A percentile compares a stretch with the other conserved stretches of the same genome.
Conservation (phyloP, 495 filamentous ascomycete genomes). For the Penicillium paradoxum region DNA sequence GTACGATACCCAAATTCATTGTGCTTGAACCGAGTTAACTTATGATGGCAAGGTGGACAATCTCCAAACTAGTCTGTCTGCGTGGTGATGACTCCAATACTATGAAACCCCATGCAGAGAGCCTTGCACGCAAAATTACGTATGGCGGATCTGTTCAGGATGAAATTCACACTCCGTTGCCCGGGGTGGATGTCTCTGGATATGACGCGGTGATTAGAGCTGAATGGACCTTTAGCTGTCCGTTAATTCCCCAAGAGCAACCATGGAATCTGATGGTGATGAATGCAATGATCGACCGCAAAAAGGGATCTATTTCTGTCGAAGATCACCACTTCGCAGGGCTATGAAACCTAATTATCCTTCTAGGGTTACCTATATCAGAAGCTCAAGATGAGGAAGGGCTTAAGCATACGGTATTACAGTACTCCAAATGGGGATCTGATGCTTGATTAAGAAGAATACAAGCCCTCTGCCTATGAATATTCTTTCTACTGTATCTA, state of each 20-base stretch:
- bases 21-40: not conserved
- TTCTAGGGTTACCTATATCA: not conserved
- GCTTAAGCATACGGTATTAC: not conserved
- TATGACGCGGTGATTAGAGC: not conserved
- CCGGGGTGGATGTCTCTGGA: not conserved
- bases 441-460: not conserved
- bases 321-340: not conserved
- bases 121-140: not conserved
- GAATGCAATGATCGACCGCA: slow-evolving; percentile 1
- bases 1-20: not conserved
- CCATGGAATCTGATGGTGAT: not conserved
- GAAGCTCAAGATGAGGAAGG: not conserved
- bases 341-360: not conserved
- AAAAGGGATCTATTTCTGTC: not conserved
- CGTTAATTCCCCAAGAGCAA: not conserved
- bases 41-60: not conserved
- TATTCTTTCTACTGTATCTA: too few relatives aligned
- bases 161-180: not conserved
- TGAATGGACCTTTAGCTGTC: not conserved
- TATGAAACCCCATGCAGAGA: not conserved
- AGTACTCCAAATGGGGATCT: not conserved
- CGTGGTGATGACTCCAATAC: not conserved
- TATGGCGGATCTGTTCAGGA: not conserved
- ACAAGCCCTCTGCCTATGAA: too few relatives aligned
- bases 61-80: not conserved